Percentiles rank a stretch among this genome's conserved stretches.
Conservation (phyloP, 768 basidiomycete species). For the Leucosporidium creatinivorum region DNA sequence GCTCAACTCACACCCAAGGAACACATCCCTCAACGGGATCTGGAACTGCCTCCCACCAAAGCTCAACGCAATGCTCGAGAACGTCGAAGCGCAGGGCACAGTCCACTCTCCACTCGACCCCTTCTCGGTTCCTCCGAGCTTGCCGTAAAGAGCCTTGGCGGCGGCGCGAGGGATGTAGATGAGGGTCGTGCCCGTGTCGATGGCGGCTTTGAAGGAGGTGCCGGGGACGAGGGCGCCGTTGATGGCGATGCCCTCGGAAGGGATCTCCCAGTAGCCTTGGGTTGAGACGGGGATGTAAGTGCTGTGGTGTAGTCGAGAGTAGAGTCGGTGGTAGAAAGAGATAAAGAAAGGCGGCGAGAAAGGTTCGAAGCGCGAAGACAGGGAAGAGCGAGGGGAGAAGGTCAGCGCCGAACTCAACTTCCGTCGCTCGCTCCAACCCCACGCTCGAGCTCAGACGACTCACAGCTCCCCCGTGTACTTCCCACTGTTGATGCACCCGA, state of each 20-base stretch:
- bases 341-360: too few relatives aligned
- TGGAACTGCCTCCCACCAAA: constrained; percentile 26
- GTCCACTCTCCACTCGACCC: constrained; percentile 16
- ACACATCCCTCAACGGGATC: constrained; percentile 27
- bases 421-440: neutral
- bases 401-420: too few relatives aligned
- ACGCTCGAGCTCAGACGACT: too few relatives aligned
- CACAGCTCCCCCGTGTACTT: constrained; percentile 31
- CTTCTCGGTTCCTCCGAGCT: constrained; percentile 20
- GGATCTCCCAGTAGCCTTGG: constrained; percentile 26
- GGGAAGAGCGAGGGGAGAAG: too few relatives aligned
- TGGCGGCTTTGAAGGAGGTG: constrained; percentile 30
- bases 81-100: constrained; percentile 25
- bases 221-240: constrained; percentile 17
- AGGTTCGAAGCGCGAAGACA: too few relatives aligned
- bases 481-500: constrained; percentile 31
- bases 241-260: constrained; percentile 22
- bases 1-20: constrained; percentile 15
- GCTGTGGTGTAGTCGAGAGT: neutral
- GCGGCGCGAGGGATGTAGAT: constrained; percentile 27
- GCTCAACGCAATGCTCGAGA: constrained; percentile 18
- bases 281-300: constrained; percentile 20
- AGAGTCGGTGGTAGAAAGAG: too few relatives aligned
- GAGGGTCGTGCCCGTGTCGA: constrained; percentile 37
- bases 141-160: constrained; percentile 21